Percentiles rank a stretch among this genome's conserved stretches.
Conservation (phyloP, 1,284 basidiomycete species). For the Hymenochaete sp. region DNA sequence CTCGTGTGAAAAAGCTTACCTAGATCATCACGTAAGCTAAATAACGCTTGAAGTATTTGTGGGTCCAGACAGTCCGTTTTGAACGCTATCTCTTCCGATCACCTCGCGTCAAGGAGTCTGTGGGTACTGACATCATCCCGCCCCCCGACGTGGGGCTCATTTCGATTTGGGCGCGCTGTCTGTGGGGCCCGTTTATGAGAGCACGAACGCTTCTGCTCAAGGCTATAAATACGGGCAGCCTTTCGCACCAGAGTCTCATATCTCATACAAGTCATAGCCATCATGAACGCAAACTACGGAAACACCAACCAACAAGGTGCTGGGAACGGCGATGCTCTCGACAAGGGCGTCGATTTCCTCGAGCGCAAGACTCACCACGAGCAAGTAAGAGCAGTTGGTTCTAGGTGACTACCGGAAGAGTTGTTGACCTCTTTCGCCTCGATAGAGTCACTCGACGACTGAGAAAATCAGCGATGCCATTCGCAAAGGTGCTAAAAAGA, state of each 20-base stretch:
- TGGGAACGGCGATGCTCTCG: constrained; percentile 20
- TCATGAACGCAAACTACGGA: too few species aligned
- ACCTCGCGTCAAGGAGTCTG: too few species aligned
- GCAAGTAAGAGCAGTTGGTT: constrained; percentile 9
- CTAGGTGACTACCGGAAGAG: neutral
- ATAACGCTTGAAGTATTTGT: too few species aligned
- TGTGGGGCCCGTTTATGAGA: too few species aligned
- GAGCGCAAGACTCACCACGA: constrained; percentile 19
- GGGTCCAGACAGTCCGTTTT: too few species aligned
- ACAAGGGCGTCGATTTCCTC: constrained; percentile 21
- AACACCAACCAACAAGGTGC: too few species aligned
- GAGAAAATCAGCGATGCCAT: constrained; percentile 22
- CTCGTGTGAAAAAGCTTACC: too few species aligned
- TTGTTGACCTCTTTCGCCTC: neutral
- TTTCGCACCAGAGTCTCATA: neutral
- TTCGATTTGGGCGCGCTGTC: neutral
- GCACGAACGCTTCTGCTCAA: too few species aligned
- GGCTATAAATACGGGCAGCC: neutral
- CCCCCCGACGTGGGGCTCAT: neutral
- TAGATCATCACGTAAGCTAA: too few species aligned
- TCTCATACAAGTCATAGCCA: neutral
- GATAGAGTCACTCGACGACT: constrained; percentile 17
- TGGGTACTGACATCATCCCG: too few species aligned
- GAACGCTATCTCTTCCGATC: too few species aligned
- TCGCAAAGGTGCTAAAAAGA: constrained; percentile 19